phyloP scores from a whole-genome alignment of 768 basidiomycete species.

The Kwoniella bestiolae region DNA sequence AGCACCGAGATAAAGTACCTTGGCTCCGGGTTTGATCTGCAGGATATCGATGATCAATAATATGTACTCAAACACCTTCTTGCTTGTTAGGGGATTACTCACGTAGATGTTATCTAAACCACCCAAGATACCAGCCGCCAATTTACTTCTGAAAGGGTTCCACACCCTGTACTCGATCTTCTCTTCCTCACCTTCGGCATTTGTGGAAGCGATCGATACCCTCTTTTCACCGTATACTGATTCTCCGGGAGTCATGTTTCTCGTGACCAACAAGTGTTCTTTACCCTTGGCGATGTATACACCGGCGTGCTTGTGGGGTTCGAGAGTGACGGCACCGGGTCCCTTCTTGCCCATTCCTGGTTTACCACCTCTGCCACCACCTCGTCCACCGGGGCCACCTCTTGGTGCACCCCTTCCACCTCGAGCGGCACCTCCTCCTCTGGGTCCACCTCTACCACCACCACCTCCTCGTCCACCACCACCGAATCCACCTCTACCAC shows the following conservation, averaged over 20 bases:
- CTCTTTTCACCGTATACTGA: constrained; percentile 98
- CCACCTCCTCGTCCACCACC: constrained; percentile 40
- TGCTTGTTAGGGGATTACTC: too few species aligned
- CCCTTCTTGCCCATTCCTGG: constrained; percentile 61
- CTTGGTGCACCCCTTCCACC: constrained; percentile 57
- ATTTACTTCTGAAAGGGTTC: constrained; percentile 98
- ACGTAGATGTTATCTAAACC: constrained; percentile 87
- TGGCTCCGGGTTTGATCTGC: constrained; percentile 82
- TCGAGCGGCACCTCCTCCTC: constrained; percentile 25
- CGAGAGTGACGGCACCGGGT: constrained; percentile 85
- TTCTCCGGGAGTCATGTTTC: constrained; percentile 96
- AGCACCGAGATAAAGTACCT: constrained; percentile 96
- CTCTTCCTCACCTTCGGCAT: constrained; percentile 63
- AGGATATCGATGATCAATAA: neutral
- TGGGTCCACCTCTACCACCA: constrained; percentile 31
- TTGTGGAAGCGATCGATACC: constrained; percentile 71
- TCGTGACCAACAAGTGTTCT: constrained; percentile 94
- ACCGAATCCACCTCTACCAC: constrained; percentile 36
- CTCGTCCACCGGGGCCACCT: constrained; percentile 45
- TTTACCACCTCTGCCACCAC: constrained; percentile 72
- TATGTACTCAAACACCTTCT: too few species aligned
- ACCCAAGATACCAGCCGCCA: constrained; percentile 94
- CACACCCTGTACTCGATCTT: constrained; percentile 98
- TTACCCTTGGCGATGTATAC: constrained; percentile 96
- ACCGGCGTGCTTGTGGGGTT: constrained; percentile 92